These are phyloP conservation scores for Citrus trifoliata DNA, from an alignment of 345 rosid species.

Conservation along the genomic window DNA sequence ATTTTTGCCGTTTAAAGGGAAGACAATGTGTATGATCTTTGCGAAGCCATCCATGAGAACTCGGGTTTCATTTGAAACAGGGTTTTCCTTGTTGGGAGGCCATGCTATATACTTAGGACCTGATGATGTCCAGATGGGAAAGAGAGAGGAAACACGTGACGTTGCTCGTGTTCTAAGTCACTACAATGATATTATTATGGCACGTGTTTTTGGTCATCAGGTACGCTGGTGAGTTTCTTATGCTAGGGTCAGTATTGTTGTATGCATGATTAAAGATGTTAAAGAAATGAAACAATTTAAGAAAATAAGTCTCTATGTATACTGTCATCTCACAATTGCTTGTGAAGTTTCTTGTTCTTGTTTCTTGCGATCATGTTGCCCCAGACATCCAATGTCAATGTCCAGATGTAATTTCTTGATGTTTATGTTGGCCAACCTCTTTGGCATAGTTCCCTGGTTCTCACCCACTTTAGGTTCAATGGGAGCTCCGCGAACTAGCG, in stretches of 20 bases:
- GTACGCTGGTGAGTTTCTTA: constrained; percentile 75
- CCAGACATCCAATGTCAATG: neutral
- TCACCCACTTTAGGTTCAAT: neutral
- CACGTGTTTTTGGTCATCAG: constrained; percentile 98
- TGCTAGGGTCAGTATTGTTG: constrained; percentile 9
- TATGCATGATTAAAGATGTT: neutral
- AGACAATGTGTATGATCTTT: constrained; percentile 94
- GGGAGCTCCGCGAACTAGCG: neutral
- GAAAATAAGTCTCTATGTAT: neutral
- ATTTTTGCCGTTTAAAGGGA: constrained; percentile 80
- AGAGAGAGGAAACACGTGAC: constrained; percentile 91
- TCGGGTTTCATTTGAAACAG: constrained; percentile 92
- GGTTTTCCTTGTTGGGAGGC: constrained; percentile 92
- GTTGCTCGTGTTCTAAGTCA: constrained; percentile 88
- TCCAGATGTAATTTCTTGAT: neutral
- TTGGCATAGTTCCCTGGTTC: neutral
- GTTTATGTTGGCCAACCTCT: neutral
- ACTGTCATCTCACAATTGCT: neutral
- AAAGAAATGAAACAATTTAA: neutral
- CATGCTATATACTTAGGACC: constrained; percentile 94
- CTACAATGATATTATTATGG: constrained; percentile 93
- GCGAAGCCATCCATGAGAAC: constrained; percentile 99
- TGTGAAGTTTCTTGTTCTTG: neutral
- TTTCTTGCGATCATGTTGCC: neutral
- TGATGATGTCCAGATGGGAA: constrained; percentile 94